phyloP scores from a whole-genome alignment of 345 rosid genomes.

The Trapa bicornis region DNA sequence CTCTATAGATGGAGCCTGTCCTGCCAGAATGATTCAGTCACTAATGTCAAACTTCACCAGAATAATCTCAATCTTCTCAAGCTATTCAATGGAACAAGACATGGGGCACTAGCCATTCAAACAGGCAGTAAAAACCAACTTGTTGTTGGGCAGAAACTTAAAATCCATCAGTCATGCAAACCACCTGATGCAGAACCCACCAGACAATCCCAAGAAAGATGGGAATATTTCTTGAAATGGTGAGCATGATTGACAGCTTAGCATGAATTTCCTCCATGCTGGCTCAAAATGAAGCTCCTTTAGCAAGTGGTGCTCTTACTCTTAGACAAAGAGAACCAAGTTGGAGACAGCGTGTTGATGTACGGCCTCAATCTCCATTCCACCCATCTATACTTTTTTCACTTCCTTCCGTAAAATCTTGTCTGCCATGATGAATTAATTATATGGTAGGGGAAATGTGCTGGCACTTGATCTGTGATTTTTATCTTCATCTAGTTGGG shows the following conservation, averaged over 20 bases:
- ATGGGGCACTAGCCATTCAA: background rate
- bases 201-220: conserved; percentile 10
- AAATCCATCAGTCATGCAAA: conserved; percentile 14
- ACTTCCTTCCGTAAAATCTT: conserved; percentile 7
- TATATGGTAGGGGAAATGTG: background rate
- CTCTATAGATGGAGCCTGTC: conserved; percentile 17
- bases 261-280: conserved; percentile 3
- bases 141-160: conserved; percentile 12
- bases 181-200: conserved; percentile 14
- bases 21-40: conserved; percentile 21
- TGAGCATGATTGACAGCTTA: conserved; percentile 4
- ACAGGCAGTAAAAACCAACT: conserved; percentile 8
- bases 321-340: conserved; percentile 2
- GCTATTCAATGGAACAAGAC: too few species aligned
- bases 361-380: conserved; percentile 15
- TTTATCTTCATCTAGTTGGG: background rate
- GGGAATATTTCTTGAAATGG: conserved; percentile 16
- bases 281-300: conserved; percentile 13
- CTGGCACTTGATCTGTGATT: background rate
- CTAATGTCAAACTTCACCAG: conserved; percentile 16
- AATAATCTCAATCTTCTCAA: background rate
- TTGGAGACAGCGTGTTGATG: conserved; percentile 13
- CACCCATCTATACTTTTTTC: conserved; percentile 12
- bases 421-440: conserved; percentile 1
- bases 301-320: conserved; percentile 4